Evolutionary conservation across 768 basidiomycete genomes (phyloP).

Genomic region (Boletus eberwhitei): DNA sequence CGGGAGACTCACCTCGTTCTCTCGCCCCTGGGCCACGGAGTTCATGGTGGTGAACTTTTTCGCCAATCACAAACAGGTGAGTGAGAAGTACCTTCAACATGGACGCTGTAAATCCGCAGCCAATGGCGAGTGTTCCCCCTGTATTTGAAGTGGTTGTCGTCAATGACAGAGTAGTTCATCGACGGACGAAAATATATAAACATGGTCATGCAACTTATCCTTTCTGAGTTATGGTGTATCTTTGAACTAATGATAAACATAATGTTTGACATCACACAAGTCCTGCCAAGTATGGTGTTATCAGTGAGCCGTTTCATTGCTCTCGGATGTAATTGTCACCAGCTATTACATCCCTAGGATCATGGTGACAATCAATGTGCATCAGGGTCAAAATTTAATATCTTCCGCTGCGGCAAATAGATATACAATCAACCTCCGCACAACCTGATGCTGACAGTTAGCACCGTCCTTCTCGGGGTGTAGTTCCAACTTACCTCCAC

Average conservation of each 20-base stretch:
- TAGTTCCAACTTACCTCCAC: conserved; percentile 46
- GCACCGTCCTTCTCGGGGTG: background rate
- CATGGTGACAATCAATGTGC: too few relatives aligned
- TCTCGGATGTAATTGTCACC: background rate
- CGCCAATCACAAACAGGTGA: background rate
- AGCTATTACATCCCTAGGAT: background rate
- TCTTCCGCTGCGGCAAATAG: conserved; percentile 35
- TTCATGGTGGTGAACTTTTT: background rate
- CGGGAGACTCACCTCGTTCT: conserved; percentile 46
- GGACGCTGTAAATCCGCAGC: conserved; percentile 74
- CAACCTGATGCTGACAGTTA: conserved; percentile 29
- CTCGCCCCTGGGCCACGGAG: conserved; percentile 54
- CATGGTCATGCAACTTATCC: background rate
- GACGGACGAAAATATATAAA: too few relatives aligned
- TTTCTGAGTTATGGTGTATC: background rate
- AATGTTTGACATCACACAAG: background rate
- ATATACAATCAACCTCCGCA: conserved; percentile 58
- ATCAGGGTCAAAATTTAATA: background rate
- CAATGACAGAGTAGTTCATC: background rate
- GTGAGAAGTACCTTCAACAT: conserved; percentile 50
- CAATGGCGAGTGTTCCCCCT: conserved; percentile 55
- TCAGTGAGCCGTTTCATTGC: too few relatives aligned
- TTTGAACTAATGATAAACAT: too few relatives aligned
- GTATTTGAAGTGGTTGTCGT: conserved; percentile 6
- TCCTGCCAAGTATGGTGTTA: too few relatives aligned